Evolutionary conservation across 176 grass and related monocot species (phyloP), one percentile per base, ranked within the genome.

Genomic region (Aegilops umbellulata): DNA sequence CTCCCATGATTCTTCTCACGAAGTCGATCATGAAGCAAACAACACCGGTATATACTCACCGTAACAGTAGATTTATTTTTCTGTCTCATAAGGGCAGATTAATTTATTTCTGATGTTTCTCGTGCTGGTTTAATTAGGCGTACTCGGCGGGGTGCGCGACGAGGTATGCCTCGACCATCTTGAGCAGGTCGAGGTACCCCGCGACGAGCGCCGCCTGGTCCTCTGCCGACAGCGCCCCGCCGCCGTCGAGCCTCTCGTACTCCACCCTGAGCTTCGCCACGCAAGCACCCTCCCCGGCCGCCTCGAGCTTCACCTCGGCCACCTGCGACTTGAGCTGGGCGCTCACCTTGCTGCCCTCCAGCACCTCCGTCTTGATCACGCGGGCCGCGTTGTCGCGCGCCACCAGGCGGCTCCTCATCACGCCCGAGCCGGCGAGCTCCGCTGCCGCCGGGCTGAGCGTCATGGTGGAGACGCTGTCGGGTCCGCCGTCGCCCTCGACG

Each of bases 101-200:
- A 2, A 19, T 19, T 53, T 53, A 53, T 53, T 53, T 53, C 16
- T 41, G 10, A 71, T 71, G 4, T 41, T 38, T 71, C 4, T 23
- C 20, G 22, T 71, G 12, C 32, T 51, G 12, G 49, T 15, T 25
- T 27, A 29, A 16, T 42, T 42, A 85, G 19, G 57, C 66, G 49
- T 65, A 84, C 15, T 70, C 87, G 3, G 14, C 29, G 2, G 90
- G 82, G 86, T 91, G 62, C 1, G 90, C 86, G 5, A 82, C n/a
- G n/a, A 91, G 86, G 86, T 91, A 88, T 1, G 61, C 86, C 71
- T 91, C 90, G 5, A 82, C 15, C 31, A n/a, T 47, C 82, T 77
- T 89, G 17, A 83, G 1, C 49, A 86, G 10, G 30, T 39, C 26
- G 20, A 86, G 4, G 53, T 57, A 78, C 0, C 73, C 64, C 14